Conservation (phyloP, 495 filamentous ascomycete species). For the Xylaria scruposa region DNA sequence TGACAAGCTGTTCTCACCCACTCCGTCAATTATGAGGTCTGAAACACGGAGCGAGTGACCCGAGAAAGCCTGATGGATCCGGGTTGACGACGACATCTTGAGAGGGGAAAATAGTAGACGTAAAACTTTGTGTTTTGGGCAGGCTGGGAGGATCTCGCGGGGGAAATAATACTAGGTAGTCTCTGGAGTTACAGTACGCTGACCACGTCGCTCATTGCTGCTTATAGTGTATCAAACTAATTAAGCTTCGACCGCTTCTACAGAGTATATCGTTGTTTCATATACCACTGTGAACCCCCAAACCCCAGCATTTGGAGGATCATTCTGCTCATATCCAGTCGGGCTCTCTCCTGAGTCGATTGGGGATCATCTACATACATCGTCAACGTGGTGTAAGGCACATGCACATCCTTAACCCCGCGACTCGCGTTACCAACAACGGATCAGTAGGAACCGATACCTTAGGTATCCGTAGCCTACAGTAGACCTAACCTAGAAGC, state of each 20-base stretch:
- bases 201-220: conserved; percentile 5
- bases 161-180: neutral
- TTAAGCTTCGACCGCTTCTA: conserved; percentile 1
- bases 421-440: conserved; percentile 23
- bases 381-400: conserved; percentile 11
- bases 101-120: neutral
- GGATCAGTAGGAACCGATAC: conserved; percentile 6
- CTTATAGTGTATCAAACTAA: neutral
- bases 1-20: neutral
- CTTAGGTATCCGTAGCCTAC: neutral
- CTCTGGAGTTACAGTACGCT: neutral
- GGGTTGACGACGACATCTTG: neutral
- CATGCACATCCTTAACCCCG: conserved; percentile 21
- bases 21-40: neutral
- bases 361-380: conserved; percentile 16
- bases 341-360: conserved; percentile 16
- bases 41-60: conserved; percentile 18
- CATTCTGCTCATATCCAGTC: conserved; percentile 2
- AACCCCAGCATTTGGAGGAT: conserved; percentile 20
- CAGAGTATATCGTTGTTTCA: neutral
- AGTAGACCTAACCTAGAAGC: neutral
- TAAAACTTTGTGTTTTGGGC: neutral
- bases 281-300: neutral
- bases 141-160: neutral
- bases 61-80: conserved; percentile 3